Evolutionary conservation across 495 filamentous ascomycete genomes (phyloP).

Genomic region (Penicillium bovifimosum): DNA sequence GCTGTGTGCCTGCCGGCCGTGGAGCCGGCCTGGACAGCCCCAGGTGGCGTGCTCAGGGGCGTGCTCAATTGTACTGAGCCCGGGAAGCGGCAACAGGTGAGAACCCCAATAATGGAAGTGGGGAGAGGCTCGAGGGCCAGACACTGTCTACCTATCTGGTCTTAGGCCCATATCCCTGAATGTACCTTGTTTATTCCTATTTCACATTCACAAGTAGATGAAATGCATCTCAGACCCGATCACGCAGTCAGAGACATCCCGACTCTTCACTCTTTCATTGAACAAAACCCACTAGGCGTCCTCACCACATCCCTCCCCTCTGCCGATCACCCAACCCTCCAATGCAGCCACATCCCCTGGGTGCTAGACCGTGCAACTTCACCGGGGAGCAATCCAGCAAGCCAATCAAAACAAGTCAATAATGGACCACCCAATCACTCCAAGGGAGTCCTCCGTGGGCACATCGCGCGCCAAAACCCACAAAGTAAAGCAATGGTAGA

Average conservation of each 20-base stretch:
- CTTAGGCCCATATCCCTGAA: no score
- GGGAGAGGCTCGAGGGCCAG: no score
- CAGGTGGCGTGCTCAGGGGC: no score
- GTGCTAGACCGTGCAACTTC: constrained; percentile 31
- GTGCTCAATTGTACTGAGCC: no score
- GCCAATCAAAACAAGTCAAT: neutral
- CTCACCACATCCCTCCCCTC: constrained; percentile 47
- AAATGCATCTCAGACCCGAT: constrained; percentile 44
- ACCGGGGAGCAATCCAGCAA: neutral
- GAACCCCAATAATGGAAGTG: no score
- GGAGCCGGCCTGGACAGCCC: no score
- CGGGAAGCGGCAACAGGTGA: no score
- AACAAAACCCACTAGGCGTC: constrained; percentile 43
- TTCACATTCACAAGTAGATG: neutral
- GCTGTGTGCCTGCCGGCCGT: no score
- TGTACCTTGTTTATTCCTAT: neutral
- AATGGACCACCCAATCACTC: neutral
- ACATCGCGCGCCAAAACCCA: constrained; percentile 48
- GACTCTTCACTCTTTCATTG: constrained; percentile 42
- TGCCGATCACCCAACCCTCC: constrained; percentile 31
- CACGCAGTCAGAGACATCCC: constrained; percentile 39
- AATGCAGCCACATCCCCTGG: constrained; percentile 48
- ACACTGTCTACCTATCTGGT: no score
- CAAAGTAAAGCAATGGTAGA: constrained; percentile 52
- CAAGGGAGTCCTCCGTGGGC: constrained; percentile 34